A percentile compares a stretch with the other conserved stretches of the same genome.
These are phyloP conservation scores for Zancudomyces culisetae DNA, from an alignment of 371 early-diverging fungal genomes.

Conservation along the genomic window DNA sequence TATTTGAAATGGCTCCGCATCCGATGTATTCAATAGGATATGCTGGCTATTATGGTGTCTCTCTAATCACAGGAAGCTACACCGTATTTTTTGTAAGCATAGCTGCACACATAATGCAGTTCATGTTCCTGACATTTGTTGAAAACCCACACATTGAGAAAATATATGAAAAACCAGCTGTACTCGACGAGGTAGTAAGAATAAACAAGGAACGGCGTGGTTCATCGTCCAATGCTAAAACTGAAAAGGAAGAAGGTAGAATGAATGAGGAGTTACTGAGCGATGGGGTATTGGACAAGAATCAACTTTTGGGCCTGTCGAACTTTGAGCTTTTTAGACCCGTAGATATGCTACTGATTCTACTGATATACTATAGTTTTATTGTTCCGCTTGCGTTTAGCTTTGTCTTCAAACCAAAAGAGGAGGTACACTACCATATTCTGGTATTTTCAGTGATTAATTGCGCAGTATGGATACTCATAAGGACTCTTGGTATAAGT, in stretches of 20 bases:
- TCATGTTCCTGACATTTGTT: constrained; percentile 71
- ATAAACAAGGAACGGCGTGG: neutral
- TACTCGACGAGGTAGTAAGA: constrained; percentile 15
- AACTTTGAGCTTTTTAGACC: constrained; percentile 75
- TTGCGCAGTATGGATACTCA: constrained; percentile 66
- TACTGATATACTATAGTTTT: constrained; percentile 51
- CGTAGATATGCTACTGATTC: constrained; percentile 56
- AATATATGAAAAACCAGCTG: constrained; percentile 58
- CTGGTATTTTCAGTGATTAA: constrained; percentile 34
- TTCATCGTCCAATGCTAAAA: neutral
- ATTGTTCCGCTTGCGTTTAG: constrained; percentile 35
- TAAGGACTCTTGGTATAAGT: constrained; percentile 67
- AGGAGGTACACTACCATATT: constrained; percentile 7
- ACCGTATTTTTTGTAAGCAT: constrained; percentile 75
- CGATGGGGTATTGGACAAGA: neutral
- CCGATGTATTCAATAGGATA: constrained; percentile 97
- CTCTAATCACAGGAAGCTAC: constrained; percentile 65
- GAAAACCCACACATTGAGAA: constrained; percentile 92
- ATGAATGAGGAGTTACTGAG: constrained; percentile 23
- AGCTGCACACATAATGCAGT: constrained; percentile 73
- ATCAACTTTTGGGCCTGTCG: constrained; percentile 65
- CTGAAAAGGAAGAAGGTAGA: neutral
- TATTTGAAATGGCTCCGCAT: constrained; percentile 92
- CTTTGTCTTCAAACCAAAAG: constrained; percentile 8
- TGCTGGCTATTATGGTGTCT: constrained; percentile 83